Percentiles rank a stretch among this genome's conserved stretches.
phyloP scores from a whole-genome alignment of 1,284 basidiomycete genomes.

The Earliella scabrosa region DNA sequence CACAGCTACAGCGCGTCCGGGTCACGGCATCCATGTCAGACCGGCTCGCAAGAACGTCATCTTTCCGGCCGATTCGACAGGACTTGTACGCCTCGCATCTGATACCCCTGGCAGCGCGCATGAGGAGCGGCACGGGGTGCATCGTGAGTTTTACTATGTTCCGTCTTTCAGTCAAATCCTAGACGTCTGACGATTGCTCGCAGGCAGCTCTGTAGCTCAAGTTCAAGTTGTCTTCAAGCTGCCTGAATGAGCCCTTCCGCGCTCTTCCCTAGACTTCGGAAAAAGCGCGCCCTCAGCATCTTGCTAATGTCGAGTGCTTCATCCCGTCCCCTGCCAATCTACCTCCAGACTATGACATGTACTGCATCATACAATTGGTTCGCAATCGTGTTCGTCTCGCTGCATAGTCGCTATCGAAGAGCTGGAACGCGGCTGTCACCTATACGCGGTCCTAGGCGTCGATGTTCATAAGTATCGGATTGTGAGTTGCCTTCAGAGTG shows the following conservation, averaged over 20 bases:
- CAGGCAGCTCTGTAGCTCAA: constrained; percentile 23
- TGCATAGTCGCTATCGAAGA: constrained; percentile 29
- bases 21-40: no score
- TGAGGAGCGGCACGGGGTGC: no score
- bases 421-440: constrained; percentile 35
- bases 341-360: constrained; percentile 5
- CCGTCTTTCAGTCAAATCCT: no score
- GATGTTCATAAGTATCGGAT: no score
- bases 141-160: no score
- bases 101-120: no score
- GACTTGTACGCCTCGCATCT: no score
- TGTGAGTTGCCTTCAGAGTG: no score
- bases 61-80: no score
- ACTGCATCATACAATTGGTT: constrained; percentile 17
- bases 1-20: background rate
- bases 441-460: no score
- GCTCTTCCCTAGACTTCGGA: constrained; percentile 13
- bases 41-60: no score
- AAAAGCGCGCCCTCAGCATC: constrained; percentile 8
- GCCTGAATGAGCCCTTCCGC: background rate
- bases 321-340: background rate
- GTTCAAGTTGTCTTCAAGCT: constrained; percentile 22
- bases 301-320: constrained; percentile 43
- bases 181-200: background rate
- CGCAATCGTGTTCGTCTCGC: constrained; percentile 20